Evolutionary conservation across 2,329 filamentous ascomycete species (phyloP).

Genomic region (Bretziella fagacearum): DNA sequence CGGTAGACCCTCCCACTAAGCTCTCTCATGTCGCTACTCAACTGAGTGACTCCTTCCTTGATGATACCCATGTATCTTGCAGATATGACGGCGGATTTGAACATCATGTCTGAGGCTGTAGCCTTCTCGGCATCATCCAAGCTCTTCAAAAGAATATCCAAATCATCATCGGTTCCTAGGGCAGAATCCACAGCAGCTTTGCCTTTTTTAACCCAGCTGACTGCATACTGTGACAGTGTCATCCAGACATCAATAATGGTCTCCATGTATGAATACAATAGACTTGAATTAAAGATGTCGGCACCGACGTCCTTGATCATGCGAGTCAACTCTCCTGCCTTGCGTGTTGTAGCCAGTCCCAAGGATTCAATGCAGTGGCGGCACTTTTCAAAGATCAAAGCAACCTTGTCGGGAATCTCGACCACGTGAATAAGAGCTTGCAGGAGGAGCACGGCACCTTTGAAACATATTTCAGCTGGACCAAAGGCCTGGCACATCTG

Average conservation of each 20-base stretch:
- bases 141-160: background rate
- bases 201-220: conserved; percentile 1
- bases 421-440: conserved; percentile 1
- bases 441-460: conserved; percentile 3
- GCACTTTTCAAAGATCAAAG: background rate
- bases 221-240: background rate
- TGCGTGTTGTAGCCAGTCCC: background rate
- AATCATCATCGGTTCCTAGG: background rate
- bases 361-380: background rate
- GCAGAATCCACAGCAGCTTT: background rate
- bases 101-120: conserved; percentile 3
- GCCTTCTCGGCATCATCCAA: background rate
- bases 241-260: conserved; percentile 5
- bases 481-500: conserved; percentile 1
- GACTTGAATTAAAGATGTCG: background rate
- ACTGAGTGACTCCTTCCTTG: no score
- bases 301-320: background rate
- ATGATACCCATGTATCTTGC: conserved; percentile 3
- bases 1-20: no score
- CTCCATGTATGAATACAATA: conserved; percentile 5
- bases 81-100: background rate
- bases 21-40: no score
- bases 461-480: conserved; percentile 6
- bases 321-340: background rate
- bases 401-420: conserved; percentile 3